These are phyloP conservation scores for Scedosporium aurantiacum DNA, from an alignment of 2,329 filamentous ascomycete genomes.

Conservation along the genomic window DNA sequence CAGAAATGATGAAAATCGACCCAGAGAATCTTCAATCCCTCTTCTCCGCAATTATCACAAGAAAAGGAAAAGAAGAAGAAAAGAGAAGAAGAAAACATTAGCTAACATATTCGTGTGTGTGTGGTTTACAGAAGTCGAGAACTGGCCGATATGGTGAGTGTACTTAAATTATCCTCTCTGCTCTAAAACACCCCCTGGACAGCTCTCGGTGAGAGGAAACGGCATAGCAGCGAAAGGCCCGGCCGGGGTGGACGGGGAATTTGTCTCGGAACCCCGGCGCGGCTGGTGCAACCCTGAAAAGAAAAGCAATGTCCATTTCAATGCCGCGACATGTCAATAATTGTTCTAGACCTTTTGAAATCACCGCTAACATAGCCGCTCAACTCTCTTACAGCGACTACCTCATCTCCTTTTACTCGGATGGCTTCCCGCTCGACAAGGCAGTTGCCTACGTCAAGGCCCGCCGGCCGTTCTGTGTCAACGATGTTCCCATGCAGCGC, in stretches of 20 bases:
- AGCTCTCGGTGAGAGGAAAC: conserved; percentile 22
- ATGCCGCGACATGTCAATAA: neutral
- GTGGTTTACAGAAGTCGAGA: conserved; percentile 58
- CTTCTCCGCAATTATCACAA: no score
- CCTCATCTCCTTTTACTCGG: conserved; percentile 94
- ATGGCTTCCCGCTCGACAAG: conserved; percentile 93
- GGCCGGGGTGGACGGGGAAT: neutral
- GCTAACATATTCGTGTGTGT: neutral
- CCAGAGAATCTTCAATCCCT: neutral
- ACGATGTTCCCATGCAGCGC: conserved; percentile 95
- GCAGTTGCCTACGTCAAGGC: conserved; percentile 91
- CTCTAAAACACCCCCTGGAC: conserved; percentile 1
- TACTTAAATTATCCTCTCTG: conserved; percentile 1
- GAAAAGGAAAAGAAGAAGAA: neutral
- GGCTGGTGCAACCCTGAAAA: neutral
- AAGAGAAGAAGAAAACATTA: neutral
- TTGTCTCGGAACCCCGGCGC: neutral
- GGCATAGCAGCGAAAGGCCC: conserved; percentile 18
- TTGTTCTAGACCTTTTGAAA: neutral
- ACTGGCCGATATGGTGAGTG: conserved; percentile 78
- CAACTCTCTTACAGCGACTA: conserved; percentile 52
- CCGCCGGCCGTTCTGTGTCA: conserved; percentile 92
- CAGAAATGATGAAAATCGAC: neutral
- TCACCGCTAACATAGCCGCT: neutral
- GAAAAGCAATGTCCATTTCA: neutral